Evolutionary conservation across 768 basidiomycete genomes (phyloP), one percentile per base, ranked within the genome.

Genomic region (Roridomyces roridus): DNA sequence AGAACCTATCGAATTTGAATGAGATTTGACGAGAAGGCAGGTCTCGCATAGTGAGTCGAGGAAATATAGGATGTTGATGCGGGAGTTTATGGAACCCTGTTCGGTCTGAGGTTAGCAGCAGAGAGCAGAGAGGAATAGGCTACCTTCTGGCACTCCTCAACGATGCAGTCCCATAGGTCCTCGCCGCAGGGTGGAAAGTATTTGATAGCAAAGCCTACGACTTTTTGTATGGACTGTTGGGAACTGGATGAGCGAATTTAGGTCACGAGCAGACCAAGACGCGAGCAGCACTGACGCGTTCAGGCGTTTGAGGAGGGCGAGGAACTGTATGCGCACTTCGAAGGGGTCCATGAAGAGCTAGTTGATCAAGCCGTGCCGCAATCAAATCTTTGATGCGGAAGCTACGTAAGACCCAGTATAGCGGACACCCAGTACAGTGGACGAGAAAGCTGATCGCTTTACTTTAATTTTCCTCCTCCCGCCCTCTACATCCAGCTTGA

Each of bases 41-140:
- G 86, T 82, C 67, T 93, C 92, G 70, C 91, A 94, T 12, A 97
- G 80, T 0, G 90, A 87, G 71, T 96, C 94, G 39, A 98, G 83
- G 68, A 96, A 87, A 70, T 96, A 94, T 0, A 97, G 77, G 57
- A 96, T 88, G 71, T 97, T 97, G 65, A 98, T 96, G n/a, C 93
- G 80, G 26, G 89, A 85, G 70, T 97, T 96, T 18, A 96, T 85
- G 0, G 90, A 87, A 46, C 91, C 93, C 91, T 92, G 57, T 0
- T 40, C 26, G 26, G 36, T 5, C 31, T 42, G 31, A 39, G 25
- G 43, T 11, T 11, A 12, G 21, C 24, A 42, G 42, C 8, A 4
- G 52, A 37, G 45, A 46, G 21, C 31, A 50, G 20, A 14, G 37
- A 40, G 21, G 18, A 51, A 26, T 8, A 40, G 17, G 11, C 21